phyloP scores from a whole-genome alignment of 805 yeast species.

The Candida sanyiensis region DNA sequence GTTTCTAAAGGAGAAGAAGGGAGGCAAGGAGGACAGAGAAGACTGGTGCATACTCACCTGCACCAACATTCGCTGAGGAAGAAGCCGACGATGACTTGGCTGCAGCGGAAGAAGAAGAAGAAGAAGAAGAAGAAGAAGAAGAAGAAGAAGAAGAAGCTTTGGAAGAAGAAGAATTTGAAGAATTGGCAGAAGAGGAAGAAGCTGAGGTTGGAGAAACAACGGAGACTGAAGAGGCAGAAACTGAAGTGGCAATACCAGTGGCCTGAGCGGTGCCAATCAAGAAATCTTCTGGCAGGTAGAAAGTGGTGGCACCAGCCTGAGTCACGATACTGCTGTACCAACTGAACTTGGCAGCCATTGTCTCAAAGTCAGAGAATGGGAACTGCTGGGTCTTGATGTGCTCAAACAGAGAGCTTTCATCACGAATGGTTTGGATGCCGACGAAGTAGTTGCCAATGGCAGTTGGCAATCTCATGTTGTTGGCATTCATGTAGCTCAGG shows the following conservation, averaged over 20 bases:
- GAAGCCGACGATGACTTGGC: slow-evolving; percentile 3
- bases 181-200: slow-evolving; percentile 2
- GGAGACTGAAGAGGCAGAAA: slow-evolving; percentile 3
- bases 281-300: slow-evolving; percentile 21
- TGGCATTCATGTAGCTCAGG: slow-evolving; percentile 20
- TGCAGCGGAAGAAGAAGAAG: slow-evolving; percentile 4
- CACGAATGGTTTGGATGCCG: slow-evolving; percentile 24
- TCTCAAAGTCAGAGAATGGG: slow-evolving; percentile 33
- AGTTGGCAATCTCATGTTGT: slow-evolving; percentile 30
- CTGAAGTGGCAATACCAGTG: background rate
- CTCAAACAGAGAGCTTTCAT: slow-evolving; percentile 22
- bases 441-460: slow-evolving; percentile 30
- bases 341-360: slow-evolving; percentile 28
- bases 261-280: slow-evolving; percentile 11
- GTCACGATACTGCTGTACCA: slow-evolving; percentile 18
- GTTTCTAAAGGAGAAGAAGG: slow-evolving; percentile 8
- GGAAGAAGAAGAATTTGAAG: slow-evolving; percentile 4
- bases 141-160: slow-evolving; percentile 4
- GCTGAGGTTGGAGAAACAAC: background rate
- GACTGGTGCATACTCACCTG: slow-evolving; percentile 10
- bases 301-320: slow-evolving; percentile 17
- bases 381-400: slow-evolving; percentile 27
- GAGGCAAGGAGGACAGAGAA: slow-evolving; percentile 11
- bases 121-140: slow-evolving; percentile 4
- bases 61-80: slow-evolving; percentile 6